Percentiles rank a stretch among this genome's conserved stretches.
Conservation (phyloP, 129 eudicot genomes). For the Centaurea solstitialis region DNA sequence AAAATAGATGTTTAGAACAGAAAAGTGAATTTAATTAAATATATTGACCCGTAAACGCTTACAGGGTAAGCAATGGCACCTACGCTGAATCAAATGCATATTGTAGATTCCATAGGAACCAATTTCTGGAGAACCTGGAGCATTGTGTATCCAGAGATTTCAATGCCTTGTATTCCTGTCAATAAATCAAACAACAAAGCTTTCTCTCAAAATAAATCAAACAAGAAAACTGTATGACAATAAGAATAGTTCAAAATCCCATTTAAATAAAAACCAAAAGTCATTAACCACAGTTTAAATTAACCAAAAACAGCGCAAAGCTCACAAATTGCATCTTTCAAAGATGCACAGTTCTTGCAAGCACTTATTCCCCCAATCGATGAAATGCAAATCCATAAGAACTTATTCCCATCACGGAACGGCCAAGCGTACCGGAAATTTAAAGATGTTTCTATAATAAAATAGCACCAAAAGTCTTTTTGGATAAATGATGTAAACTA, state of each 20-base stretch:
- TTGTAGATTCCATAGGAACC: not conserved
- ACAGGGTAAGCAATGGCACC: not conserved
- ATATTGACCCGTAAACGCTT: no score
- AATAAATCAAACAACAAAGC: not conserved
- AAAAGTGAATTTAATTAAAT: no score
- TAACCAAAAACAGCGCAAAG: not conserved
- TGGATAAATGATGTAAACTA: not conserved
- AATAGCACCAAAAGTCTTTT: not conserved
- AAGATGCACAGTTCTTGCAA: not conserved
- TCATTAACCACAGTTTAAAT: not conserved
- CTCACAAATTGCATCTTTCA: not conserved
- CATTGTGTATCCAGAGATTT: not conserved
- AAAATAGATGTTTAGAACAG: no score
- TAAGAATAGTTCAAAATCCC: not conserved
- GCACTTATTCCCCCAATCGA: not conserved
- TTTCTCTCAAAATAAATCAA: not conserved
- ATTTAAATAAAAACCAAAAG: not conserved
- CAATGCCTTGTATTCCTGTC: not conserved
- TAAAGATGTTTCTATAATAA: not conserved
- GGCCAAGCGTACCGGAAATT: not conserved
- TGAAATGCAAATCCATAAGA: slow-evolving; percentile 5
- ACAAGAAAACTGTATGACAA: not conserved
- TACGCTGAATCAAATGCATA: not conserved
- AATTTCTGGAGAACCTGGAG: not conserved
- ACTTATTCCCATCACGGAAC: not conserved